Percentiles rank a stretch among this genome's conserved stretches.
These are phyloP conservation scores for Sporobolomyces pararoseus DNA, from an alignment of 768 basidiomycete species.

Conservation along the genomic window DNA sequence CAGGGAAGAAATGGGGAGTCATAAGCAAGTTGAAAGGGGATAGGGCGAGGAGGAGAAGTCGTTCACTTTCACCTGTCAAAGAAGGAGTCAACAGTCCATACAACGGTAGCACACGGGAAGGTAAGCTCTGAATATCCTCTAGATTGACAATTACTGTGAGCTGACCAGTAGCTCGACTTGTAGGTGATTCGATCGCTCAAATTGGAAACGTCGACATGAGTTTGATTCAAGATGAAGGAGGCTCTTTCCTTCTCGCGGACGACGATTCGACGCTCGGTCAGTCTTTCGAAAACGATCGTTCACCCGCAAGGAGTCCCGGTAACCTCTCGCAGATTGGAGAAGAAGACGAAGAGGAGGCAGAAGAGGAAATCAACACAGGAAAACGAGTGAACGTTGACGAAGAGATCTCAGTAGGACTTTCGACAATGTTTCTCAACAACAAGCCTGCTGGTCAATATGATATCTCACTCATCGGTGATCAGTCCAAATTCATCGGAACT, in stretches of 20 bases:
- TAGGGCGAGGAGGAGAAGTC: constrained; percentile 13
- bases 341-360: not conserved
- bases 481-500: too few species aligned
- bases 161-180: not conserved
- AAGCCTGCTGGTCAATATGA: not conserved
- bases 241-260: constrained; percentile 15
- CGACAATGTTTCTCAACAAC: constrained; percentile 17
- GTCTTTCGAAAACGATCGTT: not conserved
- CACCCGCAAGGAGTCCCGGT: not conserved
- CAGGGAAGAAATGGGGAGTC: constrained; percentile 21
- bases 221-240: constrained; percentile 29
- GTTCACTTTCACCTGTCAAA: constrained; percentile 6
- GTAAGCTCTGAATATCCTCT: not conserved
- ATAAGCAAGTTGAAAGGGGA: constrained; percentile 32
- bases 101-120: not conserved
- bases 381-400: not conserved
- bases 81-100: not conserved
- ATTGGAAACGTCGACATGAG: constrained; percentile 17
- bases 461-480: not conserved
- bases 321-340: constrained; percentile 3
- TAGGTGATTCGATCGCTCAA: constrained; percentile 2
- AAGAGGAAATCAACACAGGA: not conserved
- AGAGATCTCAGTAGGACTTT: constrained; percentile 10
- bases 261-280: not conserved
- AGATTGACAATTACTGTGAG: not conserved